Conservation (phyloP, 371 early-diverging fungal genomes). For the Pancytospora philotis region DNA sequence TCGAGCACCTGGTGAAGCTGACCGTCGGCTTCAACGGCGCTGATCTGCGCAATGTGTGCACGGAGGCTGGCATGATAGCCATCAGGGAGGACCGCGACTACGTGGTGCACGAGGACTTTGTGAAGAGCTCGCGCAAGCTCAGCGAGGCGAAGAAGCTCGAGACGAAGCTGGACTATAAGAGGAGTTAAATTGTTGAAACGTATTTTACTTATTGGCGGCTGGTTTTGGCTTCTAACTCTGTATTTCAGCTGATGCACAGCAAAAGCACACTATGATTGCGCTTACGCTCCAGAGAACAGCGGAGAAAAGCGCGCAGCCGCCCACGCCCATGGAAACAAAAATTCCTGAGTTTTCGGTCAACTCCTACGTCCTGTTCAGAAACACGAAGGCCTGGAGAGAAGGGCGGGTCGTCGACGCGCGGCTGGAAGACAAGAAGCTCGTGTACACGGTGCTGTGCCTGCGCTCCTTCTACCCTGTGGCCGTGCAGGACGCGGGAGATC, state of each 20-base stretch:
- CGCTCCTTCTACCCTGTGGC: neutral
- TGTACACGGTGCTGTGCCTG: conserved; percentile 1
- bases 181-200: too few species aligned
- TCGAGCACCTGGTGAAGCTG: conserved; percentile 90
- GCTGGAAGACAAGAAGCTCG: neutral
- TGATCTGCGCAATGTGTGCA: conserved; percentile 95
- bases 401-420: conserved; percentile 11
- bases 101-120: conserved; percentile 85
- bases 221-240: too few species aligned
- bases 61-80: conserved; percentile 98
- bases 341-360: conserved; percentile 6
- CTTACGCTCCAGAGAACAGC: too few species aligned
- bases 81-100: conserved; percentile 90
- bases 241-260: too few species aligned
- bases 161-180: conserved; percentile 55
- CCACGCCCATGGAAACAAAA: conserved; percentile 1
- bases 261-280: too few species aligned
- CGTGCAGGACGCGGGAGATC: neutral
- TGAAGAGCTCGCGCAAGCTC: conserved; percentile 68
- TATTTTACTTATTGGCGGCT: too few species aligned
- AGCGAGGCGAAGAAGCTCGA: conserved; percentile 50
- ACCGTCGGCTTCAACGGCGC: conserved; percentile 95
- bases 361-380: conserved; percentile 14
- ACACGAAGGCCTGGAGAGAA: neutral
- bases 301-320: too few species aligned